These are phyloP conservation scores for Aspergillus sp. DNA, from an alignment of 2,329 filamentous ascomycete species.

Conservation along the genomic window DNA sequence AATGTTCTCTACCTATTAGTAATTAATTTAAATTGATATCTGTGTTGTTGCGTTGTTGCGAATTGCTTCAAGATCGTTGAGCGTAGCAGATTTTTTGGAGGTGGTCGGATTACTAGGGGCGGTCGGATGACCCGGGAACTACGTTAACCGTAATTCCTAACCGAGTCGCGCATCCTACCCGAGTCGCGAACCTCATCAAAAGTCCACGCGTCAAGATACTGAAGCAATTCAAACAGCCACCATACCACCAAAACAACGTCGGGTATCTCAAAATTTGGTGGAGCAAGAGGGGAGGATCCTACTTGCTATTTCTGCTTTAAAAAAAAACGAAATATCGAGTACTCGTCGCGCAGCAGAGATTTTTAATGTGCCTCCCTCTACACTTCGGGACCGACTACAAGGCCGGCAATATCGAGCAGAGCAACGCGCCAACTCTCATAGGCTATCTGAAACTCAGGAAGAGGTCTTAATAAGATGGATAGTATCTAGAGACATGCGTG, in stretches of 20 bases:
- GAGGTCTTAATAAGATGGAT: too few species aligned
- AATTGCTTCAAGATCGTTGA: not conserved
- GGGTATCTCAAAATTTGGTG: too few species aligned
- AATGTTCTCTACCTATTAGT: not conserved
- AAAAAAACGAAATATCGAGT: too few species aligned
- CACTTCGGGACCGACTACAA: not conserved
- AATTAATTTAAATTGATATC: not conserved
- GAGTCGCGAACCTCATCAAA: too few species aligned
- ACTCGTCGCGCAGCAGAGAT: conserved; percentile 1
- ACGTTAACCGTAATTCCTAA: conserved; percentile 5
- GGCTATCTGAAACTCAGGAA: too few species aligned
- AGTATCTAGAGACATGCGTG: too few species aligned
- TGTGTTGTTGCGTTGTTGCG: not conserved
- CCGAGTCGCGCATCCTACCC: too few species aligned
- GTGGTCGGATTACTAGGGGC: not conserved
- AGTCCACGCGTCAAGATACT: conserved; percentile 1
- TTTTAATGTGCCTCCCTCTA: conserved; percentile 4
- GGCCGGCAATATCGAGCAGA: not conserved
- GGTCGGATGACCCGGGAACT: not conserved
- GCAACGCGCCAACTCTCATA: not conserved
- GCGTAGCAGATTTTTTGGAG: not conserved
- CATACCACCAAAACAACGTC: too few species aligned
- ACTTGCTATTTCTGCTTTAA: too few species aligned
- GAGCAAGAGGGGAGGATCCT: too few species aligned
- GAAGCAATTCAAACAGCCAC: too few species aligned